Conservation (phyloP, 441 rosid species). For the Gossypium armourianum region DNA sequence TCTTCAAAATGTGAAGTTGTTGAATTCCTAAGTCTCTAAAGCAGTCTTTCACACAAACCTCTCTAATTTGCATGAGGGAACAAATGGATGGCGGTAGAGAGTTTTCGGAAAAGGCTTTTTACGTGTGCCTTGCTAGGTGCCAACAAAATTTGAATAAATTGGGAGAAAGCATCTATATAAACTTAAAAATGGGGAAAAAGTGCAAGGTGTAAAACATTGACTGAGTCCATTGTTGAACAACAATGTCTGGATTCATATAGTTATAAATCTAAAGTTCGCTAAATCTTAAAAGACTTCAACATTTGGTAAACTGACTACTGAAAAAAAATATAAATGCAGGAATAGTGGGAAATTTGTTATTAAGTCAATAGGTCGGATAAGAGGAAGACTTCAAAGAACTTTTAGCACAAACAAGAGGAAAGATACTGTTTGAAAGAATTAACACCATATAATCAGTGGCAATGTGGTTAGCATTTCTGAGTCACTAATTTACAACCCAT, state of each 20-base stretch:
- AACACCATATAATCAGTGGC: not conserved
- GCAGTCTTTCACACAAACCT: not conserved
- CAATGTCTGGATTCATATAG: not conserved
- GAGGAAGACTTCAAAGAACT: no score
- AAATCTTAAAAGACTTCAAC: not conserved
- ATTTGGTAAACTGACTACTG: not conserved
- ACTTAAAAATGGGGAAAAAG: not conserved
- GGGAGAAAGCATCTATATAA: not conserved
- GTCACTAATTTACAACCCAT: not conserved
- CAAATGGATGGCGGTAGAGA: not conserved
- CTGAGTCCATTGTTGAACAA: not conserved
- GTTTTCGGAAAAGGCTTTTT: not conserved
- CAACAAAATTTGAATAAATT: not conserved
- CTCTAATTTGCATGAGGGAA: not conserved
- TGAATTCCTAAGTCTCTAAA: not conserved
- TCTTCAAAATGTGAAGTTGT: not conserved
- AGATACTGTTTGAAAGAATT: not conserved
- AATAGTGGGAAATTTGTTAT: not conserved
- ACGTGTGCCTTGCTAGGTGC: not conserved
- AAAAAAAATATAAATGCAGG: not conserved
- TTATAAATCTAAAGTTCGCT: not conserved
- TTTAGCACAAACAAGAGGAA: no score
- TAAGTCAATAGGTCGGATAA: not conserved
- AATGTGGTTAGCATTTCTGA: not conserved
- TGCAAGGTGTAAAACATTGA: not conserved